Conservation (phyloP, 768 basidiomycete genomes). For the Hericium alpestre region DNA sequence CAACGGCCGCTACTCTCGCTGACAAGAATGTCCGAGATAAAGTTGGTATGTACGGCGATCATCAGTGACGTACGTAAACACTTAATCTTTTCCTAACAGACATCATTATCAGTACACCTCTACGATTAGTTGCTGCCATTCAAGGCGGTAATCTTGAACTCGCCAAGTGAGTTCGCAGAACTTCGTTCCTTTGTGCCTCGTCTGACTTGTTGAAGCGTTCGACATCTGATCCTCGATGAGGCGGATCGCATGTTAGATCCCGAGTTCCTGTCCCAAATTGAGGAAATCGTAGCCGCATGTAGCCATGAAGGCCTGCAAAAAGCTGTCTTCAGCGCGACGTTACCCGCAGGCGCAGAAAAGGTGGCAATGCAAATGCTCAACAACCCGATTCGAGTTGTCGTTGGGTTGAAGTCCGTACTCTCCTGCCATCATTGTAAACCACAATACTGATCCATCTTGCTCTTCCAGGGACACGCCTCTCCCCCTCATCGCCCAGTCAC, state of each 20-base stretch:
- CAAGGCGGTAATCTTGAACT: slow-evolving; percentile 57
- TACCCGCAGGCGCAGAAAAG: slow-evolving; percentile 82
- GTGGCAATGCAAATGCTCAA: slow-evolving; percentile 76
- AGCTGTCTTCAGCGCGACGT: slow-evolving; percentile 88
- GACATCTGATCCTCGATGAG: slow-evolving; percentile 81
- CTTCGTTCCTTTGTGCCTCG: background rate
- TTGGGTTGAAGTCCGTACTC: slow-evolving; percentile 78
- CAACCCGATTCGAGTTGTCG: slow-evolving; percentile 87
- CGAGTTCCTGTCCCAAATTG: slow-evolving; percentile 81
- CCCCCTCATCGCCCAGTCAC: slow-evolving; percentile 77
- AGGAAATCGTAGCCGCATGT: slow-evolving; percentile 79
- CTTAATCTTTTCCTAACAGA: slow-evolving; percentile 33
- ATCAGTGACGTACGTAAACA: too few species aligned
- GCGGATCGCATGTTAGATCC: slow-evolving; percentile 83
- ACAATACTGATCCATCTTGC: background rate
- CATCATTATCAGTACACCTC: slow-evolving; percentile 84
- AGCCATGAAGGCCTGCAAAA: slow-evolving; percentile 63
- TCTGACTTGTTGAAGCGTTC: slow-evolving; percentile 45
- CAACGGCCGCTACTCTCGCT: slow-evolving; percentile 74
- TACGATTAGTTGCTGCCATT: slow-evolving; percentile 76
- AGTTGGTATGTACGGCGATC: slow-evolving; percentile 44
- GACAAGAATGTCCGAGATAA: slow-evolving; percentile 64
- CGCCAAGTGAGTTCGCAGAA: slow-evolving; percentile 46
- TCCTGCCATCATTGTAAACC: background rate
- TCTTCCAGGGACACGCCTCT: slow-evolving; percentile 78